Base-by-base conservation (phyloP, 306 rosid genomes). In the Sechiopsis laciniata region DNA sequence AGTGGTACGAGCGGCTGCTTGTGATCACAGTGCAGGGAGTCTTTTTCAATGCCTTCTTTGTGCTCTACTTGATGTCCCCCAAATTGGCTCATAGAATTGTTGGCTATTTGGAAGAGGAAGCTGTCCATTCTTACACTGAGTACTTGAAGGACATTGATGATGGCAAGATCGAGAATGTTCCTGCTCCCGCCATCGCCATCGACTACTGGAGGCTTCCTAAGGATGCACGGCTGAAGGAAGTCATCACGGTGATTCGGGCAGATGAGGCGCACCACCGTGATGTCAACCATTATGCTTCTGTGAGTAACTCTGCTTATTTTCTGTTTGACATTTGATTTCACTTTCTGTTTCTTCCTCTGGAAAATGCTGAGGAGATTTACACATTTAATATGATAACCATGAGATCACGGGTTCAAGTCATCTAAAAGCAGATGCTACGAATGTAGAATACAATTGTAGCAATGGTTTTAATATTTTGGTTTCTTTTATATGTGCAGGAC, bases 191-290 rank as follows among this genome's bases (percentile, higher is more conserved):
- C 55, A 88, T 90, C 50, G 96, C 96, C 2, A 85, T 90, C 40
- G 96, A 90, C 72, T 90, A 90, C 68, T 90, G 96, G 94, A 85
- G 88, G 82, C 85, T 90, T 24, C 94, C 94, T 0, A 82, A 84
- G 37, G 87, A 88, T 20, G 89, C 96, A 4, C 88, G 83, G 24
- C 80, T 90, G n/a, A 83, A 77, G 40, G 96, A 90, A 58, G 96
- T 88, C 74, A 11, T 90, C 10, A 78, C 82, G 55, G 95, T 90
- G 0, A 90, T 90, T 74, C 91, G 95, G 0, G 90, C 94, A 20
- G 96, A 90, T 74, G 96, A 88, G 75, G 91, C 88, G 78, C 96
- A 86, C 58, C 96, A 90, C 77, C 85, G 91, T 3, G 96, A 90
- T 58, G 89, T 90, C 60, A 90, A 88, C 78, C 96, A 90, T 83